Conservation (phyloP, 73 alveolate genomes). For the Symbiodinium pilosum region DNA sequence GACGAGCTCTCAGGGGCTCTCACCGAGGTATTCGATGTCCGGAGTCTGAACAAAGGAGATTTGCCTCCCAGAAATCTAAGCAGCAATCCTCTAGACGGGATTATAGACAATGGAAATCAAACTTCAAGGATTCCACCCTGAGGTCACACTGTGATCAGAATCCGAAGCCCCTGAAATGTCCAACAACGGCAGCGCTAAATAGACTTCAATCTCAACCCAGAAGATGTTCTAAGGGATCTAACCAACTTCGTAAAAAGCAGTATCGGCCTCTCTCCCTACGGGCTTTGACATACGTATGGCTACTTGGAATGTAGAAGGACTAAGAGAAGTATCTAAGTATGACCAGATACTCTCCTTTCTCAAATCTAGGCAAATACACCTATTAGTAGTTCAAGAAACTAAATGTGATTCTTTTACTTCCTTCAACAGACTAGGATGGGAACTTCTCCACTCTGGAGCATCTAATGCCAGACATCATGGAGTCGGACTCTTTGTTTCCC, state of each 20-base stretch:
- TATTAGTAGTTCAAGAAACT: background rate
- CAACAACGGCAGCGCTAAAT: background rate
- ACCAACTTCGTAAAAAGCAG: no score
- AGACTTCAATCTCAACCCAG: no score
- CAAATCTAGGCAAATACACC: background rate
- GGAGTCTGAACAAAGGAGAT: background rate
- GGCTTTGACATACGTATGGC: no score
- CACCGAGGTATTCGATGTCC: background rate
- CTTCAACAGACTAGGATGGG: background rate
- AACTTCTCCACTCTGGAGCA: background rate
- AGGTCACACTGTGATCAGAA: no score
- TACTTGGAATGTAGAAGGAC: background rate
- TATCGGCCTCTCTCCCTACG: no score
- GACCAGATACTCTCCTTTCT: background rate
- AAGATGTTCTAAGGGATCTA: no score
- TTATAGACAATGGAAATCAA: background rate
- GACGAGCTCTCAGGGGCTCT: background rate
- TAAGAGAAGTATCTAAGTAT: background rate
- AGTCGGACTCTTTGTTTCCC: background rate
- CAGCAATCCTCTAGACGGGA: no score
- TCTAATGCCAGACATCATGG: background rate
- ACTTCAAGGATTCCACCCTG: no score
- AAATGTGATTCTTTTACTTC: background rate
- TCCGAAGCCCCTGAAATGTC: background rate
- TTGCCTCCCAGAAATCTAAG: background rate